Evolutionary conservation across 2,329 filamentous ascomycete genomes (phyloP).

Genomic region (Emergomyces orientalis): DNA sequence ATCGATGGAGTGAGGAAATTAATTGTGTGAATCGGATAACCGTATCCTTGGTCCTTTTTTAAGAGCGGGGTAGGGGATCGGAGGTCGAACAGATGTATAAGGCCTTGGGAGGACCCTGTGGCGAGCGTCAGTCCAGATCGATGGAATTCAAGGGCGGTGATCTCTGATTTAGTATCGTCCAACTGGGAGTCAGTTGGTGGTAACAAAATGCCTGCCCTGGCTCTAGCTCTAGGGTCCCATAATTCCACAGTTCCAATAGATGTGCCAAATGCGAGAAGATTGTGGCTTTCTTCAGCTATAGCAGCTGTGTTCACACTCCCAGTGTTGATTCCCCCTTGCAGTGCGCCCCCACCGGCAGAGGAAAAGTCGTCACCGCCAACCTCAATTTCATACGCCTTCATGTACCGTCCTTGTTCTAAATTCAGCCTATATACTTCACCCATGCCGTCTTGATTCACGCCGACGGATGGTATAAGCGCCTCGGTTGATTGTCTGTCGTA

Average conservation of each 20-base stretch:
- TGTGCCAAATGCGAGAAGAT: conserved; percentile 85
- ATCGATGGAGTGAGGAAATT: conserved; percentile 57
- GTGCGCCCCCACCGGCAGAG: conserved; percentile 56
- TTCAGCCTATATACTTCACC: conserved; percentile 93
- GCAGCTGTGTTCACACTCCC: conserved; percentile 81
- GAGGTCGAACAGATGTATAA: conserved; percentile 85
- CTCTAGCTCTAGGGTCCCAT: conserved; percentile 82
- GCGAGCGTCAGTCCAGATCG: conserved; percentile 74
- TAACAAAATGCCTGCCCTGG: conserved; percentile 66
- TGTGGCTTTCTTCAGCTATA: conserved; percentile 81
- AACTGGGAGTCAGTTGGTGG: conserved; percentile 38
- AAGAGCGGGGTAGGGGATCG: conserved; percentile 77
- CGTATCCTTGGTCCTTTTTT: conserved; percentile 92
- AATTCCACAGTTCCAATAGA: conserved; percentile 93
- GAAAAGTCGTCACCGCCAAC: conserved; percentile 72
- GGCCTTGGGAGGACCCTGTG: conserved; percentile 76
- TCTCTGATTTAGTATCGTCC: conserved; percentile 45
- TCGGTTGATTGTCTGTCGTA: conserved; percentile 79
- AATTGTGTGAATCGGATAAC: conserved; percentile 81
- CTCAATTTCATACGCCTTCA: conserved; percentile 87
- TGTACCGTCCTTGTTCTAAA: conserved; percentile 82
- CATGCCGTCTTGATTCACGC: conserved; percentile 72
- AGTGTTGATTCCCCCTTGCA: conserved; percentile 79
- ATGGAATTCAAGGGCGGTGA: conserved; percentile 82
- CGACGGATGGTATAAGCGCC: conserved; percentile 76